These are phyloP conservation scores for Stachybotrys chartarum DNA, from an alignment of 2,329 filamentous ascomycete species.

Conservation along the genomic window DNA sequence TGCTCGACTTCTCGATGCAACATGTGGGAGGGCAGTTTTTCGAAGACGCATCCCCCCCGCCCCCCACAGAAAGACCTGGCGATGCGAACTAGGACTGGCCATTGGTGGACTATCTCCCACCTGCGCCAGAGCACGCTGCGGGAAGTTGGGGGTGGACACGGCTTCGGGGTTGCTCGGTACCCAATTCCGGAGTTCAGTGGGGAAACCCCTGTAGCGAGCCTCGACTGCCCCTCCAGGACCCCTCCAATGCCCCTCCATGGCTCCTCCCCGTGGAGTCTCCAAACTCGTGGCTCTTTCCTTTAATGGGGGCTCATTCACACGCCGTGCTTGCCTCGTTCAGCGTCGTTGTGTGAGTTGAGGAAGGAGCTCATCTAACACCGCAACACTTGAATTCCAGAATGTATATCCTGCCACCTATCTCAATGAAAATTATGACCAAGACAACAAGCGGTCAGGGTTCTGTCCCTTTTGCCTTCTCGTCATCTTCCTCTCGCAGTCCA, in stretches of 20 bases:
- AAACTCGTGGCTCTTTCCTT: background rate
- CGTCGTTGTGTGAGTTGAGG: background rate
- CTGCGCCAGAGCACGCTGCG: background rate
- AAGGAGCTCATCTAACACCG: background rate
- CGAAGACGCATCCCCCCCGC: background rate
- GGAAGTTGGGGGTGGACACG: background rate
- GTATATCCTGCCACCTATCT: too few relatives aligned
- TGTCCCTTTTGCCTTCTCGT: too few relatives aligned
- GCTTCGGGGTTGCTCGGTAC: background rate
- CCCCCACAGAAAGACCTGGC: background rate
- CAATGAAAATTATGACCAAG: too few relatives aligned
- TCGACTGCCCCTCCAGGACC: background rate
- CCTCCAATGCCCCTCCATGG: background rate
- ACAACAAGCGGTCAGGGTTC: too few relatives aligned
- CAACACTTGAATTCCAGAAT: too few relatives aligned
- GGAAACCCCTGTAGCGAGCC: too few relatives aligned
- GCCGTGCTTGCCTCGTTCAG: background rate
- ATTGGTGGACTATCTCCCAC: background rate
- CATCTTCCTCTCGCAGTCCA: too few relatives aligned
- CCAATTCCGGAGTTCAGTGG: background rate
- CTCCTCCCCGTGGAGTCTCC: background rate
- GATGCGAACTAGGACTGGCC: background rate
- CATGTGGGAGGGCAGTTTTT: background rate
- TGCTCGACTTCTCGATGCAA: background rate
- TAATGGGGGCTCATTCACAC: background rate